Evolutionary conservation across 805 yeast species (phyloP).

Genomic region (Candida silvatica): DNA sequence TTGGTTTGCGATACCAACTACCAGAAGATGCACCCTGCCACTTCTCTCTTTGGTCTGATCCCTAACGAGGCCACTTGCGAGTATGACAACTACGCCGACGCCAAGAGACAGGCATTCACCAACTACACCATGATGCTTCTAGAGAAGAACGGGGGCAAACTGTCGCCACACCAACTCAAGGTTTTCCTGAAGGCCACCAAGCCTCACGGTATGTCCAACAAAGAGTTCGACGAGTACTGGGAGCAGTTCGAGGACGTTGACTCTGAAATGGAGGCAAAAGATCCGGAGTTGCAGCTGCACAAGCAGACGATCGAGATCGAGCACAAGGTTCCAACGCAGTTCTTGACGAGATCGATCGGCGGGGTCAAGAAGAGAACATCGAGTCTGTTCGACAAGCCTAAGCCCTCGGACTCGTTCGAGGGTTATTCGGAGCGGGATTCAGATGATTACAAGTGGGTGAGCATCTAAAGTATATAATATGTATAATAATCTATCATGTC

Average conservation of each 20-base stretch:
- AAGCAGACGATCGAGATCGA: conserved; percentile 28
- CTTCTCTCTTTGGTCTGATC: conserved; percentile 44
- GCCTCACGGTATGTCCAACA: conserved; percentile 36
- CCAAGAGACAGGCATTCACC: conserved; percentile 56
- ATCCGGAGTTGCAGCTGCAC: conserved; percentile 44
- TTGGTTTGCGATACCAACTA: conserved; percentile 68
- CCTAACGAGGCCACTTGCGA: conserved; percentile 62
- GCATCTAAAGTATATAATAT: no score
- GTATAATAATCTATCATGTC: no score
- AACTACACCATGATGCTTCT: conserved; percentile 58
- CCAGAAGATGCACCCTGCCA: conserved; percentile 42
- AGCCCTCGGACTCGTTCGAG: background rate
- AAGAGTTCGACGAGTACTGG: conserved; percentile 76
- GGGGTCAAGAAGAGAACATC: background rate
- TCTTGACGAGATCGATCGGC: conserved; percentile 4
- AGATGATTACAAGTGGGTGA: no score
- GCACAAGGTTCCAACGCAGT: conserved; percentile 32
- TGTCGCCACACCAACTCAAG: conserved; percentile 64
- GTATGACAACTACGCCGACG: conserved; percentile 65
- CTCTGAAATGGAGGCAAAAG: conserved; percentile 28
- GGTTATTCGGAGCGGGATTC: background rate
- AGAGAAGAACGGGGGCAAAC: conserved; percentile 56
- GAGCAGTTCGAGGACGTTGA: conserved; percentile 37
- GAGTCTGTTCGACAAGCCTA: background rate
- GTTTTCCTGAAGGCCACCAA: conserved; percentile 50